Conservation (phyloP, 768 basidiomycete species). For the Agrocybe chaxingu region DNA sequence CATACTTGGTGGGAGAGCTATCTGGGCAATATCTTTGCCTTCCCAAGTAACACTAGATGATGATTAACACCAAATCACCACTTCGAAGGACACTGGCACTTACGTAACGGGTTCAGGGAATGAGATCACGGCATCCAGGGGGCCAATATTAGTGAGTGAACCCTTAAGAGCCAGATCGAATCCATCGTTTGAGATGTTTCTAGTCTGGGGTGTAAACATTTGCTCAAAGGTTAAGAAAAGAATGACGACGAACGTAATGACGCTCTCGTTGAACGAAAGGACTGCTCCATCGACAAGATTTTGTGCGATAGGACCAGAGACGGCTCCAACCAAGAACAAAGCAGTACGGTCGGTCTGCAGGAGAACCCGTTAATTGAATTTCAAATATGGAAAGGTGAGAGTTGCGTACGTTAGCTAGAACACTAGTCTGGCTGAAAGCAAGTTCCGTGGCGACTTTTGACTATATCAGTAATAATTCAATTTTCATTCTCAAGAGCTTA, state of each 20-base stretch:
- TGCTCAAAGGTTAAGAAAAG: not conserved
- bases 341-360: conserved; percentile 57
- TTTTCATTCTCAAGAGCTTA: conserved; percentile 22
- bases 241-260: conserved; percentile 45
- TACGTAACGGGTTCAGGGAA: conserved; percentile 63
- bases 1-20: conserved; percentile 57
- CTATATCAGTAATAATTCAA: not conserved
- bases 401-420: conserved; percentile 48
- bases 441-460: conserved; percentile 51
- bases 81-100: conserved; percentile 13
- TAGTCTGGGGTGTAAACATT: conserved; percentile 13
- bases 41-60: conserved; percentile 55
- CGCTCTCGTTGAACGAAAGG: conserved; percentile 53
- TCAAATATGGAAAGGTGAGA: not conserved
- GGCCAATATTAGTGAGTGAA: conserved; percentile 59
- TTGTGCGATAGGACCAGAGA: conserved; percentile 65
- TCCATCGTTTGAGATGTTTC: conserved; percentile 55
- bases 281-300: conserved; percentile 55
- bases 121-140: conserved; percentile 65
- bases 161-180: conserved; percentile 61
- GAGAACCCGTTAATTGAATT: not conserved
- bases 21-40: conserved; percentile 59
- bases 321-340: conserved; percentile 67
- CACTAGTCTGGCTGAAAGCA: conserved; percentile 52
- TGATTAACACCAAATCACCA: not conserved